Evolutionary conservation across 2,329 filamentous ascomycete species (phyloP), one percentile per base, ranked within the genome.

Genomic region (Leptodontidium sp.): DNA sequence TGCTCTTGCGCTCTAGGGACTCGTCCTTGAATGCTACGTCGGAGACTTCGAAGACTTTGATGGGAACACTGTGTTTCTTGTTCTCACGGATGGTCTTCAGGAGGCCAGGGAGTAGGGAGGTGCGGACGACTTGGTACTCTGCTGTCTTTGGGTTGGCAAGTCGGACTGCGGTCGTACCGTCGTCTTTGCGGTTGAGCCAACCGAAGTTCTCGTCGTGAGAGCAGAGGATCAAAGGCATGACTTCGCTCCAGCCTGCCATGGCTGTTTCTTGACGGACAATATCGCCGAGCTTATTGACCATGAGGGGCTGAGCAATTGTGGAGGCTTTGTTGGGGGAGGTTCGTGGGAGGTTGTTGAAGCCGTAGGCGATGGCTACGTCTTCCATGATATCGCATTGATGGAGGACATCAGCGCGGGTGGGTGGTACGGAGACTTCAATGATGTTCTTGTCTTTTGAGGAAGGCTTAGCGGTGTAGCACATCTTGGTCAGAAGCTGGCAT

Each of bases 351-450:
- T 92, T 93, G 86, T 99, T 99, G 87, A 97, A 99, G 73, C 97
- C 96, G 80, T 98, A 98, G 64, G 93, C 94, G 73, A 99, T 96
- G 50, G 94, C 96, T 24, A 97, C 90, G 79, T 99, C 97, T 83
- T 99, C 96, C 95, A 99, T 99, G 74, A 99, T 93, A 79, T 99
- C 96, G 76, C 94, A 97, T 78, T 98, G 92, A 81, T 99, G 96
- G 40, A 99, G 89, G 52, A 99, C 91, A 80, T 99, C 96, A 59
- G 96, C 95, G 71, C 96, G 89, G 58, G 94, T 98, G 40, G 94
- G 89, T 9, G 96, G 96, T 29, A 98, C 88, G 45, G 90, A 87
- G 35, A 98, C 90, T 76, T 97, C 91, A 69, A 97, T 85, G 61
- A 96, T 83, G 78, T 93, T 90, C 65, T 87, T 81, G 70, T 91